Conservation (phyloP, 495 filamentous ascomycete species). For the Penicillium nucicola region DNA sequence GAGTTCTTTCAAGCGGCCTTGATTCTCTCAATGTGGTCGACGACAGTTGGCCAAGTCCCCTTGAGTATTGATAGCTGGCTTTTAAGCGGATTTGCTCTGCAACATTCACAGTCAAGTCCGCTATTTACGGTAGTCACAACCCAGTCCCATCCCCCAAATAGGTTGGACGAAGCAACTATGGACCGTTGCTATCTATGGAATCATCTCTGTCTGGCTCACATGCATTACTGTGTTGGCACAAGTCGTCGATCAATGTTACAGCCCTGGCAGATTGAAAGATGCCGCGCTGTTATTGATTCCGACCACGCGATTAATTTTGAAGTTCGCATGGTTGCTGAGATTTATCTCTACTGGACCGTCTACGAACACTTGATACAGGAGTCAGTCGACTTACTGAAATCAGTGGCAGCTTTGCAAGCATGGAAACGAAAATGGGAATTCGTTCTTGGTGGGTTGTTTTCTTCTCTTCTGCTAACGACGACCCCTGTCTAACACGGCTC, state of each 20-base stretch:
- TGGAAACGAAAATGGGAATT: slow-evolving; percentile 42
- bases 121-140: slow-evolving; percentile 26
- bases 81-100: slow-evolving; percentile 43
- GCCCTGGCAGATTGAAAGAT: slow-evolving; percentile 36
- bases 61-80: slow-evolving; percentile 49
- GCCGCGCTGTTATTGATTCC: slow-evolving; percentile 30
- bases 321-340: slow-evolving; percentile 44
- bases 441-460: slow-evolving; percentile 30
- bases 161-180: slow-evolving; percentile 13
- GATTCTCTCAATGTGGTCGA: slow-evolving; percentile 46
- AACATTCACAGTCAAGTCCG: slow-evolving; percentile 38
- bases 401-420: slow-evolving; percentile 29
- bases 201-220: slow-evolving; percentile 43
- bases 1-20: slow-evolving; percentile 46
- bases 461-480: background rate
- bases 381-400: slow-evolving; percentile 29
- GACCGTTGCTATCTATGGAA: slow-evolving; percentile 43
- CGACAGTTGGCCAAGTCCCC: slow-evolving; percentile 44
- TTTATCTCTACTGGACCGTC: slow-evolving; percentile 44
- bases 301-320: slow-evolving; percentile 45
- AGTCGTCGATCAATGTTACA: slow-evolving; percentile 36
- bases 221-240: slow-evolving; percentile 48
- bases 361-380: slow-evolving; percentile 28
- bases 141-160: slow-evolving; percentile 7
- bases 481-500: background rate